These are phyloP conservation scores for Colletotrichum chlorophyti DNA, from an alignment of 2,329 filamentous ascomycete genomes.

Conservation along the genomic window DNA sequence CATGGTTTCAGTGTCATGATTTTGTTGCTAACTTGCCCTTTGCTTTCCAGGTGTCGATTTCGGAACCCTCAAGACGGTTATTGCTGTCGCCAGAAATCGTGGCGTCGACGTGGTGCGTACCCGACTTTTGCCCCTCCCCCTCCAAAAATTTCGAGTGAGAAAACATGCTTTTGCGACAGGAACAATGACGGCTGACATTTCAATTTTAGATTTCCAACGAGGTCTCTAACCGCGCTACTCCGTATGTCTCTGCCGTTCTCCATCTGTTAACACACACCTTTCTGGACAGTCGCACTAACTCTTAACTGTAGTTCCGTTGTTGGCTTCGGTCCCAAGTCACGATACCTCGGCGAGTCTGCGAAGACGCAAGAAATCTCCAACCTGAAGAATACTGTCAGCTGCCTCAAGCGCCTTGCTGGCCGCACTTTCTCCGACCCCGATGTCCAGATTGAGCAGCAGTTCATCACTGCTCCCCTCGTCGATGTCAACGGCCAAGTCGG, in stretches of 20 bases:
- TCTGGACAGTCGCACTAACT: slow-evolving; percentile 28
- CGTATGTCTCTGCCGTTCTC: slow-evolving; percentile 69
- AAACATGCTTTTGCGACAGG: not conserved
- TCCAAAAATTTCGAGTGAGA: slow-evolving; percentile 7
- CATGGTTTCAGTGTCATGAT: not conserved
- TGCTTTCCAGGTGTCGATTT: slow-evolving; percentile 78
- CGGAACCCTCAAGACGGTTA: slow-evolving; percentile 94
- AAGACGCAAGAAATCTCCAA: slow-evolving; percentile 99
- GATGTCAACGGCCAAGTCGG: slow-evolving; percentile 95
- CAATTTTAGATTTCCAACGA: slow-evolving; percentile 90
- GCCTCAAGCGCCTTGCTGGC: slow-evolving; percentile 90
- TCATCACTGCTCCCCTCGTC: slow-evolving; percentile 82
- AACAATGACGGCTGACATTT: slow-evolving; percentile 22
- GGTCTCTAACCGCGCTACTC: slow-evolving; percentile 96
- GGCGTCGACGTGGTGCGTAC: slow-evolving; percentile 96
- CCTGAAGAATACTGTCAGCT: slow-evolving; percentile 97
- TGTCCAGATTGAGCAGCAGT: slow-evolving; percentile 90
- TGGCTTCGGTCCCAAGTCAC: slow-evolving; percentile 90
- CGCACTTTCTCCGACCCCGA: slow-evolving; percentile 89
- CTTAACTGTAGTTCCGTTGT: slow-evolving; percentile 77
- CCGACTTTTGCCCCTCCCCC: slow-evolving; percentile 29
- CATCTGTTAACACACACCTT: slow-evolving; percentile 17
- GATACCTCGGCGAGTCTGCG: slow-evolving; percentile 92
- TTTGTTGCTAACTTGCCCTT: slow-evolving; percentile 26
- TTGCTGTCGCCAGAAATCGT: slow-evolving; percentile 97